Percentiles rank a stretch among this genome's conserved stretches.
Conservation (phyloP, 106 monocot genomes). For the Dendrobium officinale region DNA sequence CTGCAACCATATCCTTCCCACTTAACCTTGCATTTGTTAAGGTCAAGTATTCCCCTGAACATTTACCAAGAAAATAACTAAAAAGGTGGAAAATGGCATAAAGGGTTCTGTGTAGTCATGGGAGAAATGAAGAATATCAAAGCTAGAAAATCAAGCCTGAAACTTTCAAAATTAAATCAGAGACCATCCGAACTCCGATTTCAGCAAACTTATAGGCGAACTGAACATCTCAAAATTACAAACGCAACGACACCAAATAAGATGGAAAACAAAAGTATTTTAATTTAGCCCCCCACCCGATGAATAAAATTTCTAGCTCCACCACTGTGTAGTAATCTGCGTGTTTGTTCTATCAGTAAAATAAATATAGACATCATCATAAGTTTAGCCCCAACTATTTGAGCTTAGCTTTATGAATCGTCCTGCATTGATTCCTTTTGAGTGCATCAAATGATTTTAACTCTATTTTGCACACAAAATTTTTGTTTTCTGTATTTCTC, state of each 20-base stretch:
- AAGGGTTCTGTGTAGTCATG: neutral
- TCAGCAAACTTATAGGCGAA: too few species aligned
- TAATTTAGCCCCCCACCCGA: too few species aligned
- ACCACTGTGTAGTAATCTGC: neutral
- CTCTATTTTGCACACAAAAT: neutral
- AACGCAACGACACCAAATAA: too few species aligned
- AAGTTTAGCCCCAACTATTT: neutral
- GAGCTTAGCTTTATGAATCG: neutral
- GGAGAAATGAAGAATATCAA: too few species aligned
- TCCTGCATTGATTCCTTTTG: neutral
- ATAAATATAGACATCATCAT: neutral
- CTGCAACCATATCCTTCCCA: constrained; percentile 80
- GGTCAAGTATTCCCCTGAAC: constrained; percentile 74
- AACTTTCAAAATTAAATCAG: too few species aligned
- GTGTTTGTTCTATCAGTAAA: neutral
- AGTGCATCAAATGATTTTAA: neutral
- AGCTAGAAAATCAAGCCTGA: too few species aligned
- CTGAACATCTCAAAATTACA: too few species aligned
- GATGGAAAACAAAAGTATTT: too few species aligned
- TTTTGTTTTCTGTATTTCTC: neutral
- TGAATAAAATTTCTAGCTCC: too few species aligned
- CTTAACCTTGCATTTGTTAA: constrained; percentile 79
- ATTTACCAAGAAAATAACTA: neutral
- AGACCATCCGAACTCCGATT: too few species aligned
- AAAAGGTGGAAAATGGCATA: neutral